Percentiles rank a stretch among this genome's conserved stretches.
phyloP scores from a whole-genome alignment of 2,329 filamentous ascomycete genomes.

The Fusarium irregulare region DNA sequence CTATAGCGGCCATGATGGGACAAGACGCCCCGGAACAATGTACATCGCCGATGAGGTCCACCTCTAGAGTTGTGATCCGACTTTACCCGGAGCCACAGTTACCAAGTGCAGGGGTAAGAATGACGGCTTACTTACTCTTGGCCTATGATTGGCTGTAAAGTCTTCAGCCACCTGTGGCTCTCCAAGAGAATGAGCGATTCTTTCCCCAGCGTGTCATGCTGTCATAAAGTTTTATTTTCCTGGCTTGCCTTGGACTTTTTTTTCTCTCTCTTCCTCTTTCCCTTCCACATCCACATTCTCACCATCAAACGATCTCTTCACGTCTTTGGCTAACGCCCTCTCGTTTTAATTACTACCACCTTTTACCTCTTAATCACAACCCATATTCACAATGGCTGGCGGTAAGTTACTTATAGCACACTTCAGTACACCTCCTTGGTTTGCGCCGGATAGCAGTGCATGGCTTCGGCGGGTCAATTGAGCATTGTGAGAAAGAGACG shows the following conservation, averaged over 20 bases:
- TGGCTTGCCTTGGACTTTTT: constrained; percentile 42
- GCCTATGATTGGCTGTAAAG: constrained; percentile 52
- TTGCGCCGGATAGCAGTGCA: constrained; percentile 18
- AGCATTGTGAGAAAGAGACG: constrained; percentile 10
- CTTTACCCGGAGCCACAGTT: constrained; percentile 49
- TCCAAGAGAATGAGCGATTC: constrained; percentile 24
- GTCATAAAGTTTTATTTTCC: constrained; percentile 55
- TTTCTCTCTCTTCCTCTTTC: constrained; percentile 39
- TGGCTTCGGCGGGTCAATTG: constrained; percentile 37
- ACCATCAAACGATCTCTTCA: constrained; percentile 17
- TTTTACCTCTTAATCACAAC: constrained; percentile 36
- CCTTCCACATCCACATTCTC: constrained; percentile 35
- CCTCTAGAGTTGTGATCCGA: constrained; percentile 44
- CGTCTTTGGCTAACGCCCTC: constrained; percentile 37
- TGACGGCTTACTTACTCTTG: constrained; percentile 28
- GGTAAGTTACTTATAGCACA: constrained; percentile 52
- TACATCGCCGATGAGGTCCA: constrained; percentile 16
- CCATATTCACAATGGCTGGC: constrained; percentile 57
- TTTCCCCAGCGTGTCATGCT: constrained; percentile 49
- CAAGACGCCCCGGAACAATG: constrained; percentile 44
- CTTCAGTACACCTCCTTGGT: neutral
- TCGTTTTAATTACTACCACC: constrained; percentile 30
- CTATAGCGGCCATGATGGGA: neutral
- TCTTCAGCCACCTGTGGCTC: constrained; percentile 38
- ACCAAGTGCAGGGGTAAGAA: constrained; percentile 10